phyloP scores from a whole-genome alignment of 495 filamentous ascomycete genomes.

The Pyrenula aspistea region DNA sequence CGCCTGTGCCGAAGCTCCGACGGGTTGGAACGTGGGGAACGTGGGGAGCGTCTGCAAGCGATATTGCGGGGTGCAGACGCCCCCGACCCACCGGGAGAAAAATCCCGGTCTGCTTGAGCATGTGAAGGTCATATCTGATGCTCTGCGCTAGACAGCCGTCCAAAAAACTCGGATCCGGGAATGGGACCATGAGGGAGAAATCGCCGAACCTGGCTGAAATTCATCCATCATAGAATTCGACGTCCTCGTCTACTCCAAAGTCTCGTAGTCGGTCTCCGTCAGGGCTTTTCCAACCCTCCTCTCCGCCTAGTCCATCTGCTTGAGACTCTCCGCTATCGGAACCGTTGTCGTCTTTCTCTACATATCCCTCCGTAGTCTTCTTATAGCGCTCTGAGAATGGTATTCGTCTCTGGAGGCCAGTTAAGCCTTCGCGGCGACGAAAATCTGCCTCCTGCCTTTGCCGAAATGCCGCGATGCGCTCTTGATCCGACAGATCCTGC shows the following conservation, averaged over 20 bases:
- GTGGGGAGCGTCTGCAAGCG: not conserved
- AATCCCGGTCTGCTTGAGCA: not conserved
- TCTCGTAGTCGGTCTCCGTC: conserved; percentile 80
- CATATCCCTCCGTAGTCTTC: conserved; percentile 16
- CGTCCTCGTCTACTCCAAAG: conserved; percentile 83
- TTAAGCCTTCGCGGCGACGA: conserved; percentile 18
- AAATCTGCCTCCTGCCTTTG: conserved; percentile 43
- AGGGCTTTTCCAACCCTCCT: conserved; percentile 65
- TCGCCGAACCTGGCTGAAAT: too few relatives aligned
- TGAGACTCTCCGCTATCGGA: conserved; percentile 19
- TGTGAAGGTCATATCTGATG: not conserved
- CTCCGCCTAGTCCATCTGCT: conserved; percentile 26
- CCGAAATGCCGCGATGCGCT: conserved; percentile 44
- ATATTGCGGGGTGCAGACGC: not conserved
- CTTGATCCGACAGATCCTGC: conserved; percentile 21
- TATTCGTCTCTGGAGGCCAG: conserved; percentile 28
- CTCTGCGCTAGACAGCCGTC: too few relatives aligned
- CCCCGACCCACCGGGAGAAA: not conserved
- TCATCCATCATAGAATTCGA: conserved; percentile 50
- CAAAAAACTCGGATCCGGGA: not conserved
- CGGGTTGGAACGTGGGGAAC: not conserved
- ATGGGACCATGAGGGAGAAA: not conserved
- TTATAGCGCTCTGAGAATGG: conserved; percentile 37
- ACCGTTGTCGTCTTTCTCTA: conserved; percentile 22
- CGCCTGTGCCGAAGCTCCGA: not conserved